These are phyloP conservation scores for Priceomyces haplophilus DNA, from an alignment of 805 yeast genomes.

Conservation along the genomic window DNA sequence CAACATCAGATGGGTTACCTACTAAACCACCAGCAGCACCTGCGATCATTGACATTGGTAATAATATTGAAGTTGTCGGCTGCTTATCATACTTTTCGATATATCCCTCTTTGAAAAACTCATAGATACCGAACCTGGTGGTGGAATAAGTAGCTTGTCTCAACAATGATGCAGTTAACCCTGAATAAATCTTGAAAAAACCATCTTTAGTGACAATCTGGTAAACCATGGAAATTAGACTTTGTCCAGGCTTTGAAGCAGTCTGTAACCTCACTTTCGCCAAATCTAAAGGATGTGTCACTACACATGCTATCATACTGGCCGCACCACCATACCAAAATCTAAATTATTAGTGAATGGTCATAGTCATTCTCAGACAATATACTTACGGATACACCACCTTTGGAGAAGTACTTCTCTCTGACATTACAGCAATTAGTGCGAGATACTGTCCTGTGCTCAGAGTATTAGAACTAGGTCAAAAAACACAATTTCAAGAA, in stretches of 20 bases:
- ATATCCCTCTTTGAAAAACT: conserved; percentile 57
- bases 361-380: background rate
- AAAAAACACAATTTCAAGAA: too few relatives aligned
- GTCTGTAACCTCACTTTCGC: conserved; percentile 88
- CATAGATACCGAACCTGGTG: conserved; percentile 84
- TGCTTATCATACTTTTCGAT: conserved; percentile 38
- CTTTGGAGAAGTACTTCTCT: background rate
- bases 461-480: too few relatives aligned
- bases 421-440: background rate
- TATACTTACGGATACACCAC: conserved; percentile 10
- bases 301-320: conserved; percentile 62
- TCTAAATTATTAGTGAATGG: conserved; percentile 15
- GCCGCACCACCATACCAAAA: conserved; percentile 72
- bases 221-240: conserved; percentile 57
- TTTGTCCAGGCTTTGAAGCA: conserved; percentile 62
- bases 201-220: conserved; percentile 65
- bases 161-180: conserved; percentile 74
- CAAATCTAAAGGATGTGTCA: conserved; percentile 80
- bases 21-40: conserved; percentile 83
- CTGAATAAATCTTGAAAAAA: conserved; percentile 68
- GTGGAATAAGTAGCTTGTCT: conserved; percentile 90
- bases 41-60: conserved; percentile 81
- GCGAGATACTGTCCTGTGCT: background rate
- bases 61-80: conserved; percentile 56
- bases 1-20: conserved; percentile 87